Evolutionary conservation across 352 stramenopile species (phyloP), one percentile per base, ranked within the genome.

Genomic region (Phytophthora macrochlamydospora): DNA sequence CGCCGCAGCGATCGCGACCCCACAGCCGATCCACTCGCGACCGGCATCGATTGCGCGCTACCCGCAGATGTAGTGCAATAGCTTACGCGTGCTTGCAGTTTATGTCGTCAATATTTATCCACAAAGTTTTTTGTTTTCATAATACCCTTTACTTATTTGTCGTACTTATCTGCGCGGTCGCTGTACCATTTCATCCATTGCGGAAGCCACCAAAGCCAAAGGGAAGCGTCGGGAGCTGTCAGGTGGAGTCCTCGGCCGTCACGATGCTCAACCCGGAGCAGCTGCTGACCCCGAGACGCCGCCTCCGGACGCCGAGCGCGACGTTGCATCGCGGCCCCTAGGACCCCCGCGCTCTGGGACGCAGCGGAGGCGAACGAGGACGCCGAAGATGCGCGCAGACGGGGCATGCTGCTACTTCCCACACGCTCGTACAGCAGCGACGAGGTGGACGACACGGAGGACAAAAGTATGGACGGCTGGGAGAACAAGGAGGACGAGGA

Each of bases 341-440:
- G 35, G 35, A 11, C 35, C 35, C 35, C 35, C 35, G 35, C 35
- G 35, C 35, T 40, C 5, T 40, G 5, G 35, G 35, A 40, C 5
- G 35, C 5, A 11, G 35, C 35, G 5, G 35, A 40, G 9, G 35
- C 5, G 35, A 40, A 40, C 5, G 35, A 40, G 35, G 35, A 40
- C 35, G 35, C 35, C 35, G 35, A 40, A 9, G 35, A 40, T 9
- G 35, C 35, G 35, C 35, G 35, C 35, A 40, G 35, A 32, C 7
- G 8, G n/a, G 50, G 50, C 4, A 6, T 56, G 30, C 24, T 76
- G 37, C 32, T 81, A 7, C 33, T 79, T 42, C 59, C 73, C 3
- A 52, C 71, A 11, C 59, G 56, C 14, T 54, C 67, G 2, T 79
- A 79, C 56, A 76, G 70, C 52, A 81, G 62, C 58, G 69, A 50